phyloP scores from a whole-genome alignment of 305 asterid species.

The Stenogyne calaminthoides region DNA sequence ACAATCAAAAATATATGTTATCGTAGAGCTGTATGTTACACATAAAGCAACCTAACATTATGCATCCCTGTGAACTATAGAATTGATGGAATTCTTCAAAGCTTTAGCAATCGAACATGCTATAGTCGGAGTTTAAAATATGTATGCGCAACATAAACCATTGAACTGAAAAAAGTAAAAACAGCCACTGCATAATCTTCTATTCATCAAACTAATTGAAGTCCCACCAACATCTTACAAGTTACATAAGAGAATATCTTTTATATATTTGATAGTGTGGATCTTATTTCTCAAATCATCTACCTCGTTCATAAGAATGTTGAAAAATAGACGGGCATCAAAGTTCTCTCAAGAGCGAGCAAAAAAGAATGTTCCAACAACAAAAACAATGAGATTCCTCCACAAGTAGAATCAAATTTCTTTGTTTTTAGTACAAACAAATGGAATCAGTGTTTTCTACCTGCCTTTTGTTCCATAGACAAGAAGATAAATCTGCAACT shows the following conservation, averaged over 20 bases:
- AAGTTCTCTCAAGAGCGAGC: not conserved
- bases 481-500: slow-evolving; percentile 27
- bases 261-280: not conserved
- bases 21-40: no score
- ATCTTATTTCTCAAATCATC: not conserved
- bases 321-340: not conserved
- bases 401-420: not conserved
- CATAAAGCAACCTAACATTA: no score
- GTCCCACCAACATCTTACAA: not conserved
- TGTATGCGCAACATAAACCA: not conserved
- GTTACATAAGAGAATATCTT: not conserved
- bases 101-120: not conserved
- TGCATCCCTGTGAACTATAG: no score
- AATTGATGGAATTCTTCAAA: no score
- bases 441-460: slow-evolving; percentile 25
- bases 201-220: not conserved
- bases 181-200: not conserved
- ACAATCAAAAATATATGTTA: no score
- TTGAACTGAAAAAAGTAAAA: not conserved
- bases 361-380: not conserved
- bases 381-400: not conserved
- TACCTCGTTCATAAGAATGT: not conserved
- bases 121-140: not conserved
- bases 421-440: slow-evolving; percentile 7
- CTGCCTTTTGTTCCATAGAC: slow-evolving; percentile 35